phyloP scores from a whole-genome alignment of 257 asterid genomes.

The Gentiana macrophylla region DNA sequence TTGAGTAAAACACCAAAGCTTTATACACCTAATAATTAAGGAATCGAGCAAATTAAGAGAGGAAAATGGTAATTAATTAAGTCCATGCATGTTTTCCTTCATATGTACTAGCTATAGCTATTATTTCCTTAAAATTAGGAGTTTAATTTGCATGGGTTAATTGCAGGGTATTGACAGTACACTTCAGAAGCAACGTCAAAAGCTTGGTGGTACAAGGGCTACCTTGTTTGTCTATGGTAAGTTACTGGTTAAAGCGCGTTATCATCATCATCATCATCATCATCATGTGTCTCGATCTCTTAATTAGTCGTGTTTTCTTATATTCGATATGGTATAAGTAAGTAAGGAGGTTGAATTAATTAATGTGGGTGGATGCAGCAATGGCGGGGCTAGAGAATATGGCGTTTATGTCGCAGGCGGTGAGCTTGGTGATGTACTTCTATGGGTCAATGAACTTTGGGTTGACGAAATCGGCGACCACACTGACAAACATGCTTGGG shows the following conservation, averaged over 20 bases:
- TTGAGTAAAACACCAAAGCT: too few relatives aligned
- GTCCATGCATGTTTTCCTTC: not conserved
- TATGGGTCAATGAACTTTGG: slow-evolving; percentile 50
- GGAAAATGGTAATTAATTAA: slow-evolving; percentile 12
- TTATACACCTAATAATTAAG: too few relatives aligned
- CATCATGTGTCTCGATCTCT: not conserved
- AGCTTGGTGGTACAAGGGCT: slow-evolving; percentile 45
- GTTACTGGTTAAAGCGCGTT: not conserved
- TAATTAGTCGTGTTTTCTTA: not conserved
- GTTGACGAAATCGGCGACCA: slow-evolving; percentile 45
- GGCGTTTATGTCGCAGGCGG: slow-evolving; percentile 41
- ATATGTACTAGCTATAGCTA: too few relatives aligned
- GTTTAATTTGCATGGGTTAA: too few relatives aligned
- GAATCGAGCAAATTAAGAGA: too few relatives aligned
- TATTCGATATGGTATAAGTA: too few relatives aligned
- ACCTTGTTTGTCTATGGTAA: slow-evolving; percentile 40
- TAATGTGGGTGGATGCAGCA: slow-evolving; percentile 21
- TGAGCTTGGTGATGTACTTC: slow-evolving; percentile 50
- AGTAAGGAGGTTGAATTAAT: too few relatives aligned
- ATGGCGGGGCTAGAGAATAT: slow-evolving; percentile 36
- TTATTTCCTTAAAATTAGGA: too few relatives aligned
- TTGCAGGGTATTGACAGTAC: slow-evolving; percentile 28
- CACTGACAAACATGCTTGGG: slow-evolving; percentile 50
- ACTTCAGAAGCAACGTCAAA: slow-evolving; percentile 17
- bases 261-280: too few relatives aligned